Conservation (phyloP, 441 rosid genomes). For the Populus trichocarpa region DNA sequence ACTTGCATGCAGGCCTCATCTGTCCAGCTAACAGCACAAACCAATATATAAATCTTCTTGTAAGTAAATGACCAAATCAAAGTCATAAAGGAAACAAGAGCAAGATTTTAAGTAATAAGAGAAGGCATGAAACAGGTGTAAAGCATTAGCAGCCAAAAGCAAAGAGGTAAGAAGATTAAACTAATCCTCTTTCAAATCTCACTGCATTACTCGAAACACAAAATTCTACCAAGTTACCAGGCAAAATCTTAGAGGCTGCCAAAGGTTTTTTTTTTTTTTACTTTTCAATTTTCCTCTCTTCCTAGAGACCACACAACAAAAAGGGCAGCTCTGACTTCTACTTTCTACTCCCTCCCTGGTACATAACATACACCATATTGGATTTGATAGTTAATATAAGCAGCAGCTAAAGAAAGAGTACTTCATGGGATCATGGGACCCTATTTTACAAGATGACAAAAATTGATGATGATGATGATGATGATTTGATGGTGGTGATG, state of each 20-base stretch:
- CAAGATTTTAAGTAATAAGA: not conserved
- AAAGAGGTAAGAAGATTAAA: slow-evolving; percentile 1
- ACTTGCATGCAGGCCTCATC: too few species aligned
- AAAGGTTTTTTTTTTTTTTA: not conserved
- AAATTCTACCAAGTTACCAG: slow-evolving; percentile 22
- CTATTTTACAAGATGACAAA: slow-evolving; percentile 26
- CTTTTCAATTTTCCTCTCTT: not conserved
- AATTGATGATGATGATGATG: slow-evolving; percentile 20
- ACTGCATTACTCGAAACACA: slow-evolving; percentile 27
- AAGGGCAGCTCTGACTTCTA: slow-evolving; percentile 27
- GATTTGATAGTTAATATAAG: not conserved
- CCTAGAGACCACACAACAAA: slow-evolving; percentile 23
- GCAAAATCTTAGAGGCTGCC: slow-evolving; percentile 38
- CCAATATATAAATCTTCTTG: not conserved
- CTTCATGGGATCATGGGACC: slow-evolving; percentile 26
- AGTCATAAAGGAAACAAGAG: not conserved
- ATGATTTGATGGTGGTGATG: slow-evolving; percentile 10
- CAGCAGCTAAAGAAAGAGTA: slow-evolving; percentile 20
- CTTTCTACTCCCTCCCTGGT: slow-evolving; percentile 6
- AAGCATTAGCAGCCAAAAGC: slow-evolving; percentile 21
- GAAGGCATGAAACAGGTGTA: not conserved
- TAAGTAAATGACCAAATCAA: not conserved
- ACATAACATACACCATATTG: slow-evolving; percentile 3
- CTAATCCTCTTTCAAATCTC: slow-evolving; percentile 11
- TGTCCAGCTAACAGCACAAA: not conserved